These are phyloP conservation scores for Colletotrichum limetticola DNA, from an alignment of 2,329 filamentous ascomycete species.

Conservation along the genomic window DNA sequence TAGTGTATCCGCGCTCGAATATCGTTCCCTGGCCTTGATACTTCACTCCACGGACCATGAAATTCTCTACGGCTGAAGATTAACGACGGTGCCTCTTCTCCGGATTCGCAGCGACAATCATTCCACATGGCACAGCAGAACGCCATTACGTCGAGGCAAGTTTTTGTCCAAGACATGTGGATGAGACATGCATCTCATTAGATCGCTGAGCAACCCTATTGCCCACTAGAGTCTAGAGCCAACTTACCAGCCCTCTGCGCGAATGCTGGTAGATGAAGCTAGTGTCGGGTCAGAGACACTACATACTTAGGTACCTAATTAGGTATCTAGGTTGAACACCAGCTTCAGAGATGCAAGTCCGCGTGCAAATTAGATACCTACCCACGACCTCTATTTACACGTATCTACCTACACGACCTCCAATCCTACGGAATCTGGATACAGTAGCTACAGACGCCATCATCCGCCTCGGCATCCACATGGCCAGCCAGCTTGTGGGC, in stretches of 20 bases:
- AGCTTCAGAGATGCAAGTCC: neutral
- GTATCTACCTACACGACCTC: too few species aligned
- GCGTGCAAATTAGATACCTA: too few species aligned
- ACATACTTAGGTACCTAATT: too few species aligned
- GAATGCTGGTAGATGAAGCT: neutral
- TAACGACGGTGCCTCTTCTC: neutral
- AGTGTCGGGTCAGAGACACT: neutral
- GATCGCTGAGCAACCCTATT: neutral
- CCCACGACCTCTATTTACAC: too few species aligned
- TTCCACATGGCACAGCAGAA: slow-evolving; percentile 1
- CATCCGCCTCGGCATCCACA: slow-evolving; percentile 3
- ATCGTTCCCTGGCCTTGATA: neutral
- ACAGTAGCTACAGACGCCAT: neutral
- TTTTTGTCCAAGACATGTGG: neutral
- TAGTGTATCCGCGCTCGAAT: neutral
- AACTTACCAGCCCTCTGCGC: neutral
- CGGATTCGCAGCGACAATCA: neutral
- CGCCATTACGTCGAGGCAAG: neutral
- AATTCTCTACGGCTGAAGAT: neutral
- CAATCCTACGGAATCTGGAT: too few species aligned
- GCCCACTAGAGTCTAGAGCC: too few species aligned
- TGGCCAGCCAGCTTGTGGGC: neutral
- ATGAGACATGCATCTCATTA: neutral
- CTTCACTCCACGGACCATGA: neutral
- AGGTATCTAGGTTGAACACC: neutral